A percentile compares a stretch with the other conserved stretches of the same genome.
These are phyloP conservation scores for Camelina sativa DNA, from an alignment of 345 rosid genomes.

Conservation along the genomic window DNA sequence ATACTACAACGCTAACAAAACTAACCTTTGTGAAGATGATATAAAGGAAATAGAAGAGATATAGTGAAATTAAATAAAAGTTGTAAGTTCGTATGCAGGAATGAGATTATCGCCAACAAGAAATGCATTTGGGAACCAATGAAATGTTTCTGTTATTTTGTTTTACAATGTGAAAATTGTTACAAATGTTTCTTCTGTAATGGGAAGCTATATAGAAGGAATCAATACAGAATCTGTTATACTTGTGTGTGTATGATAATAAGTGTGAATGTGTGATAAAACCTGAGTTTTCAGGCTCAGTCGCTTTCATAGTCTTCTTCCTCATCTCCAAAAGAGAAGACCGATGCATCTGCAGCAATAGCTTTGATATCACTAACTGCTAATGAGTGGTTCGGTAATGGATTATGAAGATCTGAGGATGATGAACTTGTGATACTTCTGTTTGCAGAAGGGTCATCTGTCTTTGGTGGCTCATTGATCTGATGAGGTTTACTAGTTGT, in stretches of 20 bases:
- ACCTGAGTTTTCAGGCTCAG: conserved; percentile 4
- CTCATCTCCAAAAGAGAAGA: conserved; percentile 85
- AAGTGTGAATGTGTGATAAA: neutral
- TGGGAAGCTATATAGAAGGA: conserved; percentile 5
- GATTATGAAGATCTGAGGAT: conserved; percentile 12
- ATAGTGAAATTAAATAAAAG: too few relatives aligned
- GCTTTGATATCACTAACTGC: conserved; percentile 69
- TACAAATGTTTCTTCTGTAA: neutral
- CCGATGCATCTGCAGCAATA: conserved; percentile 90
- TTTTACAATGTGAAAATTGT: neutral
- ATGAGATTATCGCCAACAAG: neutral
- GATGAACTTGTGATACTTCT: conserved; percentile 12
- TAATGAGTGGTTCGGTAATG: conserved; percentile 21
- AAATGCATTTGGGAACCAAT: neutral
- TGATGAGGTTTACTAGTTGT: conserved; percentile 14
- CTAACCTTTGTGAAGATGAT: too few relatives aligned
- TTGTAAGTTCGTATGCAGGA: neutral
- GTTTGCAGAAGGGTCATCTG: conserved; percentile 26
- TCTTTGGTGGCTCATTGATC: conserved; percentile 18
- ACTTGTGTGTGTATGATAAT: neutral
- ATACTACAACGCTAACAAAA: too few relatives aligned
- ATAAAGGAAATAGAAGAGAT: too few relatives aligned
- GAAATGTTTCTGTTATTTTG: neutral
- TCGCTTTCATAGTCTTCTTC: conserved; percentile 88
- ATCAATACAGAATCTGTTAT: neutral